Base-by-base conservation (phyloP, 2,329 filamentous ascomycete genomes). In the Fusarium sp. region DNA sequence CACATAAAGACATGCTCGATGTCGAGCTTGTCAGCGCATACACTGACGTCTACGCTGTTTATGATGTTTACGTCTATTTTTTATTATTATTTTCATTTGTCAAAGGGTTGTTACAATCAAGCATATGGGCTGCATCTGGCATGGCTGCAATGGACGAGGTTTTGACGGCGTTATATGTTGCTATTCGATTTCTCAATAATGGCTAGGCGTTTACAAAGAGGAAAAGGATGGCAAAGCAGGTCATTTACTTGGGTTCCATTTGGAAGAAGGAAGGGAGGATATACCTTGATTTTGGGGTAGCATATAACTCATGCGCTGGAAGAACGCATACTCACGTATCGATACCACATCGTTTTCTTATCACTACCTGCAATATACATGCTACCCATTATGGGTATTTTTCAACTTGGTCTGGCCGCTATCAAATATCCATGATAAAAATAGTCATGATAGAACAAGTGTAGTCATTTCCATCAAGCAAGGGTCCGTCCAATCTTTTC, bases 271-370 rank as follows among this genome's bases (percentile, higher is more conserved):
- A 24, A 52, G 49, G 49, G 49, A 43, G 61, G 51, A 70, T 72
- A 72, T 72, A 72, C 69, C 69, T 70, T 62, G 62, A 44, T 58
- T 54, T 67, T 62, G 34, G 62, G 56, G 48, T 47, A 63, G 49
- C 41, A 44, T 38, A 67, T n/a, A 62, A 57, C 20, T 64, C 51
- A 74, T 74, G 72, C 68, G 72, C 69, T 58, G 46, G 49, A 64
- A 62, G 61, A 67, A 64, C 65, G 63, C 72, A 74, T 60, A 55
- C 57, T 44, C 55, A 70, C 70, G 57, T 73, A 69, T 66, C 73
- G 72, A 74, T 74, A 75, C 72, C 72, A 74, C 72, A 62, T 72
- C 73, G 68, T 72, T 61, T 69, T 62, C 65, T 73, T 65, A 44
- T 47, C 54, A 62, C 45, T 67, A 45, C 24, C 24, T 25, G 24